Base-by-base conservation (phyloP, 1,284 basidiomycete genomes). In the Trichosporon faecale region DNA sequence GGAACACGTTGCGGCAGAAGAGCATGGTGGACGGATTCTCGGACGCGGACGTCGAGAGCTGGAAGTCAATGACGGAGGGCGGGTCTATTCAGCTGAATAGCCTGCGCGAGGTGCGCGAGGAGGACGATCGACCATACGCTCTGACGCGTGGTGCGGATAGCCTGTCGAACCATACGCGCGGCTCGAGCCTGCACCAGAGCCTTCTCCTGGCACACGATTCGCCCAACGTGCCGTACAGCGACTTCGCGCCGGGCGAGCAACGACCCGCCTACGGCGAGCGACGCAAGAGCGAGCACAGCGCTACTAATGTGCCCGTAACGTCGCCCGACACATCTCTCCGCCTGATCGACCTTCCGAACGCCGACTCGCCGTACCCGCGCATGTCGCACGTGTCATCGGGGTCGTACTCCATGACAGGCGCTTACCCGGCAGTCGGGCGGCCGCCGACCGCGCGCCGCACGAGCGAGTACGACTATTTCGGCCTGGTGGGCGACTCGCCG, bases 11-110 rank as follows among this genome's bases (percentile, higher is more conserved):
- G 60, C 67, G 83, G 31, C 83, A 84, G 70, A 81, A 79, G 73
- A 78, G 76, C 49, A 80, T 83, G 77, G 76, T 84, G 27, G 82
- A 84, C 35, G 83, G 83, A 3, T 83, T 77, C 60, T 76, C 76
- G 3, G 81, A 83, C 64, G 79, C 77, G 37, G 82, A 84, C 49
- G 74, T 70, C 0, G 79, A 82, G 72, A 77, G 77, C 9, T 82
- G 77, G 79, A 52, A 72, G 55, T 70, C 72, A 1, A 74, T 72
- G n/a, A 78, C 79, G 1, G 78, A 78, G 60, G 76, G 73, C 1
- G 75, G 66, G 3, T 79, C 78, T 14, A 75, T 79, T 7, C 57
- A 75, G 25, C 72, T 80, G 3, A 76, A 73, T 1, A 76, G 76
- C 63, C 21, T 81, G 25, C 77, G 76, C 8, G 78, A 78, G 70